phyloP scores from a whole-genome alignment of 768 basidiomycete species.

The Coprinopsis cinerea region DNA sequence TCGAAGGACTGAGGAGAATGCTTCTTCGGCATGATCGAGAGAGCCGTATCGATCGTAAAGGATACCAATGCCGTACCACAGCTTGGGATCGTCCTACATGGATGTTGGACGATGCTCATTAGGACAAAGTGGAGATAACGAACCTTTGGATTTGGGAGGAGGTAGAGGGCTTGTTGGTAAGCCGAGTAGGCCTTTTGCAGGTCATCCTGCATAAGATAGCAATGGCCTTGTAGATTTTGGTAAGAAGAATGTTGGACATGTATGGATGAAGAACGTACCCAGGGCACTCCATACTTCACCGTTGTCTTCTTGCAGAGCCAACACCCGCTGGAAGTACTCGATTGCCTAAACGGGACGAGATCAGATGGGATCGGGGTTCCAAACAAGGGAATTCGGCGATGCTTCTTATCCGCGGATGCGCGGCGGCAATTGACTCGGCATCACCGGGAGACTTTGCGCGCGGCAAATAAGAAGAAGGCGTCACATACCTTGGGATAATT shows the following conservation, averaged over 20 bases:
- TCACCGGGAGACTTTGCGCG: constrained; percentile 16
- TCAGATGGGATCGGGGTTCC: constrained; percentile 30
- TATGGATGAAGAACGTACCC: constrained; percentile 40
- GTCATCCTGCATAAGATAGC: constrained; percentile 99
- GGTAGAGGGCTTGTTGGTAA: constrained; percentile 96
- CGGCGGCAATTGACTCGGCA: constrained; percentile 20
- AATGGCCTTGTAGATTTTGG: constrained; percentile 58
- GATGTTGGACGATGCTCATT: constrained; percentile 9
- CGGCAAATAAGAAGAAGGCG: constrained; percentile 26
- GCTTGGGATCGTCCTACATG: constrained; percentile 83
- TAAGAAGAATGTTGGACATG: constrained; percentile 11
- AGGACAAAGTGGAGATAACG: constrained; percentile 14
- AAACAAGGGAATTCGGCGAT: constrained; percentile 24
- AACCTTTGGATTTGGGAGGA: constrained; percentile 93
- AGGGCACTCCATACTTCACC: constrained; percentile 98
- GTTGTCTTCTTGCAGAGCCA: constrained; percentile 88
- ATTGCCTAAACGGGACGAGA: constrained; percentile 62
- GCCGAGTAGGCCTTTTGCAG: constrained; percentile 97
- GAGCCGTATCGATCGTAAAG: constrained; percentile 98
- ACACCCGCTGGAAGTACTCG: constrained; percentile 93
- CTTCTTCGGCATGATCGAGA: constrained; percentile 97
- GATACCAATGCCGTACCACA: constrained; percentile 99
- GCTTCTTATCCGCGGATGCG: constrained; percentile 33
- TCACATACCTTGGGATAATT: constrained; percentile 94
- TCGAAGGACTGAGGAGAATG: constrained; percentile 89